Conservation (phyloP, 495 filamentous ascomycete species). For the Aspergillus kassunensis region DNA sequence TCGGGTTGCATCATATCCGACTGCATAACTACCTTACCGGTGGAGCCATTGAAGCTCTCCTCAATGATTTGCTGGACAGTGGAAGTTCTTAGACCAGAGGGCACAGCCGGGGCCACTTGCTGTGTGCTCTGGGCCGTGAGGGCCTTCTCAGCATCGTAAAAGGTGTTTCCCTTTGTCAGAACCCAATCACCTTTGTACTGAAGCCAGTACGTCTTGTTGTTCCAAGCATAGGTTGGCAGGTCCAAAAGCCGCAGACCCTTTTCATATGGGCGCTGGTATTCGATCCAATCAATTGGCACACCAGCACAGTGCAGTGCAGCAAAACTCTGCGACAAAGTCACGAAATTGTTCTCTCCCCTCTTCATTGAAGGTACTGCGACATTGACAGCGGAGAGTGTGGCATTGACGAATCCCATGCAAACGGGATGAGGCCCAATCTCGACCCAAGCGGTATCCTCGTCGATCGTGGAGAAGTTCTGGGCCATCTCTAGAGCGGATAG, state of each 20-base stretch:
- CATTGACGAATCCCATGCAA: conserved; percentile 24
- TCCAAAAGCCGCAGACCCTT: neutral
- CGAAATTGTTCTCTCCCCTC: conserved; percentile 44
- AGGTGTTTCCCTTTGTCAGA: conserved; percentile 29
- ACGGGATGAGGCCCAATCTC: conserved; percentile 39
- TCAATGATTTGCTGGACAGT: conserved; percentile 24
- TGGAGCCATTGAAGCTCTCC: conserved; percentile 15
- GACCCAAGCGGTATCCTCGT: conserved; percentile 27
- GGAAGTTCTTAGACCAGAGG: conserved; percentile 12
- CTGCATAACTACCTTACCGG: conserved; percentile 22
- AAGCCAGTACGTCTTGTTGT: conserved; percentile 32
- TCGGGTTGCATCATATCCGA: conserved; percentile 29
- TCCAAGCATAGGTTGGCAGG: conserved; percentile 10
- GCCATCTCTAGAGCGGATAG: conserved; percentile 20
- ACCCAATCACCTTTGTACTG: conserved; percentile 30
- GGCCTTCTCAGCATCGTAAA: conserved; percentile 1
- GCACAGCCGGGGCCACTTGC: neutral
- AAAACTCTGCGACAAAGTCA: conserved; percentile 51
- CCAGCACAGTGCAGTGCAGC: conserved; percentile 54
- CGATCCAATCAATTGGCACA: conserved; percentile 60
- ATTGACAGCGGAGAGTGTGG: conserved; percentile 22
- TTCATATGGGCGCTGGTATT: conserved; percentile 31
- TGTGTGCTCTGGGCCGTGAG: neutral
- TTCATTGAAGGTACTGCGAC: conserved; percentile 43
- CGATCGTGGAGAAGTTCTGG: conserved; percentile 12